Evolutionary conservation across 768 basidiomycete species (phyloP).

Genomic region (Baorangia bicolor): DNA sequence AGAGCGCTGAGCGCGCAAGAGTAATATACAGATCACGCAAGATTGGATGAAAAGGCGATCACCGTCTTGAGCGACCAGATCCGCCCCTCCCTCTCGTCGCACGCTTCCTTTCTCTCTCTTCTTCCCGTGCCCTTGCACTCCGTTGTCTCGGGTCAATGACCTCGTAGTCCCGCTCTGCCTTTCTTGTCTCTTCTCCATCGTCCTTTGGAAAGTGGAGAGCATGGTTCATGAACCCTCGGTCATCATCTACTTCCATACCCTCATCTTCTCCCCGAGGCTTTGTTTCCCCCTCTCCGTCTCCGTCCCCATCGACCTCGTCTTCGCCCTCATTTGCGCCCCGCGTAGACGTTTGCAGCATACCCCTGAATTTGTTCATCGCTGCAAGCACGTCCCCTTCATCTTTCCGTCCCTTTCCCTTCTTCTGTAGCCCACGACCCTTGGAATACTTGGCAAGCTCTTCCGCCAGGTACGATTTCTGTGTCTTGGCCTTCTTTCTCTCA

Average conservation of each 20-base stretch:
- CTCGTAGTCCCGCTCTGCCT: constrained; percentile 85
- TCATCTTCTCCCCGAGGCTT: constrained; percentile 39
- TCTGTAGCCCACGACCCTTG: constrained; percentile 58
- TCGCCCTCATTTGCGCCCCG: constrained; percentile 26
- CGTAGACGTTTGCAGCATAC: constrained; percentile 53
- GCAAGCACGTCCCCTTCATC: constrained; percentile 75
- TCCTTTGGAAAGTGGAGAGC: constrained; percentile 76
- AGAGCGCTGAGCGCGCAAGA: neutral
- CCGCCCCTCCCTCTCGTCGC: constrained; percentile 27
- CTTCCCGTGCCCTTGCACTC: constrained; percentile 72
- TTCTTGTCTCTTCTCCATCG: constrained; percentile 67
- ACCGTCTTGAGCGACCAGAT: constrained; percentile 22
- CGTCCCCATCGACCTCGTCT: constrained; percentile 16
- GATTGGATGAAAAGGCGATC: neutral
- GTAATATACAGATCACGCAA: neutral
- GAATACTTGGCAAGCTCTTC: constrained; percentile 83
- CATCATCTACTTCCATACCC: constrained; percentile 76
- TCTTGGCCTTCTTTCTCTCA: constrained; percentile 54
- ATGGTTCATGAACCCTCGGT: constrained; percentile 72
- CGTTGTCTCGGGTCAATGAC: constrained; percentile 82
- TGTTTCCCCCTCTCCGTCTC: constrained; percentile 8
- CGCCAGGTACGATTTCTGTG: constrained; percentile 65
- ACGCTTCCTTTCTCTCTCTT: constrained; percentile 67
- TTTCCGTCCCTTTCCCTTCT: constrained; percentile 55
- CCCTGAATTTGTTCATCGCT: constrained; percentile 67